phyloP scores from a whole-genome alignment of 805 yeast species.

The Sugiyamaella americana region DNA sequence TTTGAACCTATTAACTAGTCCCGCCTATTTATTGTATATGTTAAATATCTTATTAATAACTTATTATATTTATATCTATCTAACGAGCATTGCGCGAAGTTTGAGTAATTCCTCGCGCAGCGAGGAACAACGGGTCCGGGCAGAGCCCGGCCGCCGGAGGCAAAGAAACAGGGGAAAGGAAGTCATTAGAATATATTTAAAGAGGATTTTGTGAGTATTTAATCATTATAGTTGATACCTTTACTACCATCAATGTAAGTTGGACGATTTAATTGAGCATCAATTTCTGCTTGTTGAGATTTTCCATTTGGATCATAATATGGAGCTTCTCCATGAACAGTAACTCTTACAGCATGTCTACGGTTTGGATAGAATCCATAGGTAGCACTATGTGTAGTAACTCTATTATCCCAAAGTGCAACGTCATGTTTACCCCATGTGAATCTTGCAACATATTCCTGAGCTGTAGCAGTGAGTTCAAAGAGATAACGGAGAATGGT shows the following conservation, averaged over 20 bases:
- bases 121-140: too few species aligned
- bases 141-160: too few species aligned
- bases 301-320: slow-evolving; percentile 22
- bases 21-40: too few species aligned
- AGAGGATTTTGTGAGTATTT: too few species aligned
- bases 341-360: slow-evolving; percentile 69
- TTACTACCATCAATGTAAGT: slow-evolving; percentile 27
- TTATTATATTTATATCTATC: too few species aligned
- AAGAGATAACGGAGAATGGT: slow-evolving; percentile 43
- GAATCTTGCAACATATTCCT: slow-evolving; percentile 46
- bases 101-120: too few species aligned
- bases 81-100: too few species aligned
- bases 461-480: slow-evolving; percentile 43
- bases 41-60: too few species aligned
- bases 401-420: slow-evolving; percentile 57
- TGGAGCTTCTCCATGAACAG: slow-evolving; percentile 71
- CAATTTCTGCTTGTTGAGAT: slow-evolving; percentile 24
- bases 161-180: too few species aligned
- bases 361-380: slow-evolving; percentile 66
- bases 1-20: too few species aligned
- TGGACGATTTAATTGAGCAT: slow-evolving; percentile 23
- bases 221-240: slow-evolving; percentile 31
- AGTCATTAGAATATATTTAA: too few species aligned
- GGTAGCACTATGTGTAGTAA: slow-evolving; percentile 49
- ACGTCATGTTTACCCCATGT: slow-evolving; percentile 46